phyloP scores from a whole-genome alignment of 495 filamentous ascomycete genomes.

The Penicillium subrubescens region DNA sequence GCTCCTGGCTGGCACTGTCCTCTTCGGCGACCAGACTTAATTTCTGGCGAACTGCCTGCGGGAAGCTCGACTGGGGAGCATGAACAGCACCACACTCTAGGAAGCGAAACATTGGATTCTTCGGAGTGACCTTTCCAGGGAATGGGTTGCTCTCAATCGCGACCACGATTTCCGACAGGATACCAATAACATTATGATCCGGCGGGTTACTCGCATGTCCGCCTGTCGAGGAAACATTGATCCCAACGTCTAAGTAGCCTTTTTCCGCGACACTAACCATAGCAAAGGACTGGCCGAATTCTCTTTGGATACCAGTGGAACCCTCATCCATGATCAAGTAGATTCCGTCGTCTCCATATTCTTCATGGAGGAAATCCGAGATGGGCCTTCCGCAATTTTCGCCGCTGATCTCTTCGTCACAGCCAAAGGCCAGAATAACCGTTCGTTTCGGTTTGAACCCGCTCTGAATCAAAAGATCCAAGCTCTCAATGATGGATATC shows the following conservation, averaged over 20 bases:
- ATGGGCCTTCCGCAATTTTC: constrained; percentile 50
- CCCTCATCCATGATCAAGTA: constrained; percentile 63
- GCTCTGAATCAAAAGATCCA: constrained; percentile 57
- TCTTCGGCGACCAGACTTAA: constrained; percentile 5
- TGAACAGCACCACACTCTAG: constrained; percentile 17
- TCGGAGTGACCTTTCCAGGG: constrained; percentile 10
- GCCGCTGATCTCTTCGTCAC: constrained; percentile 63
- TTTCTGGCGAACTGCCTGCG: constrained; percentile 6
- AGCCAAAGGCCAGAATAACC: constrained; percentile 60
- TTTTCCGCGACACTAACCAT: constrained; percentile 60
- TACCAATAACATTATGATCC: constrained; percentile 61
- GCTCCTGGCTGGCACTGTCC: not conserved
- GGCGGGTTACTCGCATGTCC: constrained; percentile 61
- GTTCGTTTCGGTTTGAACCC: constrained; percentile 57
- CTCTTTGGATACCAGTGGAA: constrained; percentile 38
- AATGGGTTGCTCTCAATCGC: constrained; percentile 57
- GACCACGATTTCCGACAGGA: constrained; percentile 58
- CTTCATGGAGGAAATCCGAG: constrained; percentile 41
- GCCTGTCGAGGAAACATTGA: constrained; percentile 56
- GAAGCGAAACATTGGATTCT: constrained; percentile 19
- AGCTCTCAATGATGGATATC: constrained; percentile 55
- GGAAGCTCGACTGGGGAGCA: constrained; percentile 14
- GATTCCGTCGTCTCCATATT: constrained; percentile 55
- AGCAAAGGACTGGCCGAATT: constrained; percentile 53
- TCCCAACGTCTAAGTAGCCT: constrained; percentile 55